A percentile compares a stretch with the other conserved stretches of the same genome.
Conservation (phyloP, 2,329 filamentous ascomycete genomes). For the Emmonsiellopsis sp. region DNA sequence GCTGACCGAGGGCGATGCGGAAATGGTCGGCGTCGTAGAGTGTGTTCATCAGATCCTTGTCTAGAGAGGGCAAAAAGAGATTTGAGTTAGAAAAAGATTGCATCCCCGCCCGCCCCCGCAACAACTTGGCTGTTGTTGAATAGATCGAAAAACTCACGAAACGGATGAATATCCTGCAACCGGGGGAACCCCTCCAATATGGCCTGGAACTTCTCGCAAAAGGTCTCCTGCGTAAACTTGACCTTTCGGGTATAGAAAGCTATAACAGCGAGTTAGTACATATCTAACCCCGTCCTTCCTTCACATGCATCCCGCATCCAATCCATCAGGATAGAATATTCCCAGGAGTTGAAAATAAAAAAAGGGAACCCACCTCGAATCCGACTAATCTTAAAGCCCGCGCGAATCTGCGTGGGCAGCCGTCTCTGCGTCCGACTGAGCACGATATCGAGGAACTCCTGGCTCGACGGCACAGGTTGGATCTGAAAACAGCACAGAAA, state of each 20-base stretch:
- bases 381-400: conserved; percentile 91
- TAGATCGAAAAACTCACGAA: conserved; percentile 50
- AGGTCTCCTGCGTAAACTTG: conserved; percentile 96
- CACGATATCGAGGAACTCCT: conserved; percentile 97
- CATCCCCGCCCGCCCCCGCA: conserved; percentile 9
- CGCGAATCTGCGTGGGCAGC: conserved; percentile 87
- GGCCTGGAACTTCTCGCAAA: conserved; percentile 80
- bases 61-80: conserved; percentile 20
- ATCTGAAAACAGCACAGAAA: conserved; percentile 38
- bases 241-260: conserved; percentile 96
- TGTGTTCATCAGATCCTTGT: conserved; percentile 86
- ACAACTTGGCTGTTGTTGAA: conserved; percentile 5
- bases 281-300: not conserved
- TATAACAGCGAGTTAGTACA: conserved; percentile 18
- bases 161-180: conserved; percentile 88
- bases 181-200: conserved; percentile 92
- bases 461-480: conserved; percentile 76
- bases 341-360: not conserved
- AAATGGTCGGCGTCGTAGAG: conserved; percentile 98
- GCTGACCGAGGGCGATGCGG: conserved; percentile 87
- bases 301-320: not conserved
- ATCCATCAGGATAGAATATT: not conserved
- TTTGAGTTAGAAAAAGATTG: not conserved
- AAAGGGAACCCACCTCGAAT: conserved; percentile 50
- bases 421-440: conserved; percentile 86